Percentiles rank a stretch among this genome's conserved stretches.
Conservation (phyloP, 495 filamentous ascomycete genomes). For the Neurospora sp. region DNA sequence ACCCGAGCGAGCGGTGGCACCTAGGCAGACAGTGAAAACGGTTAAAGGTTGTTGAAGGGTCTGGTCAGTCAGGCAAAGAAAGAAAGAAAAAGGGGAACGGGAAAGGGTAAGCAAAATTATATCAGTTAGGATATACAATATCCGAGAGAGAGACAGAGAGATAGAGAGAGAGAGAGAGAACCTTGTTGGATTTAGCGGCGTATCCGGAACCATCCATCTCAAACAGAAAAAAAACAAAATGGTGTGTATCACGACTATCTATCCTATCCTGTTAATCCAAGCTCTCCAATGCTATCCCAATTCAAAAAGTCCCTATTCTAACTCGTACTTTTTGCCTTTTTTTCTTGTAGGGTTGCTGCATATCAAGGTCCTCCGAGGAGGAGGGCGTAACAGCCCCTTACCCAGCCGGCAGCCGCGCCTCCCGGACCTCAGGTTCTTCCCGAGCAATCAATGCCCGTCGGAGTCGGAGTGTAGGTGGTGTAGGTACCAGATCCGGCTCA, state of each 20-base stretch:
- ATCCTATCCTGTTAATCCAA: neutral
- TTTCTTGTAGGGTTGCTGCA: slow-evolving; percentile 36
- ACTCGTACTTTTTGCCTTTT: neutral
- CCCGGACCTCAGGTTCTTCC: slow-evolving; percentile 24
- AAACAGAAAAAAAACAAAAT: neutral
- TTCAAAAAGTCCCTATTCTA: neutral
- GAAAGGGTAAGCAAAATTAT: neutral
- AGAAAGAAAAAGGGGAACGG: neutral
- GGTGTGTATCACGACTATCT: neutral
- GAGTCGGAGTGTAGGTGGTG: too few relatives aligned
- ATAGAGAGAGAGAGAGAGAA: neutral
- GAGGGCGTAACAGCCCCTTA: slow-evolving; percentile 34
- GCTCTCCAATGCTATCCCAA: neutral
- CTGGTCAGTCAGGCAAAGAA: neutral
- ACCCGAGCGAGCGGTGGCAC: neutral
- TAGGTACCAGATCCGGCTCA: neutral
- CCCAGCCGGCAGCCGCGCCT: slow-evolving; percentile 22
- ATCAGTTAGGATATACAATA: neutral
- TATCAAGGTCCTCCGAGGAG: slow-evolving; percentile 25
- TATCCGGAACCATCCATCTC: neutral
- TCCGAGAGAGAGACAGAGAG: neutral
- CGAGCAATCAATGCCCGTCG: slow-evolving; percentile 40
- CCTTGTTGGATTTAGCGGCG: neutral
- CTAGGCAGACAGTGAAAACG: neutral
- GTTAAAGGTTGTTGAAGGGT: neutral